Percentiles rank a stretch among this genome's conserved stretches.
Conservation (phyloP, 495 filamentous ascomycete genomes). For the Aspergillus nidulans region DNA sequence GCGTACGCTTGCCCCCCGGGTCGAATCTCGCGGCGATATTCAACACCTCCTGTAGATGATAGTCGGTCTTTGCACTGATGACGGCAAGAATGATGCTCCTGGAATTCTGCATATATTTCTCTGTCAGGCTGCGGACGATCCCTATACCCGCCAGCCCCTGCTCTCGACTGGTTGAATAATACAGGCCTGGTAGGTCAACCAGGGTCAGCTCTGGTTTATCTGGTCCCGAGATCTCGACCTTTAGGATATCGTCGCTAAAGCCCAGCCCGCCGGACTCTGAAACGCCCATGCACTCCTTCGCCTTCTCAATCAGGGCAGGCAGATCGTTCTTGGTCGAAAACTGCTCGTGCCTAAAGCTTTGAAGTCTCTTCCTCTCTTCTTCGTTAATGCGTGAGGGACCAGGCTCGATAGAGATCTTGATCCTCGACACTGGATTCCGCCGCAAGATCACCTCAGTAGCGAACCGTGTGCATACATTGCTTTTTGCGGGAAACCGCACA, state of each 20-base stretch:
- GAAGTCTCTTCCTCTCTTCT: conserved; percentile 12
- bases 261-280: conserved; percentile 19
- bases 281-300: conserved; percentile 49
- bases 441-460: conserved; percentile 59
- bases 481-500: conserved; percentile 63
- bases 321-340: conserved; percentile 29
- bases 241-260: conserved; percentile 60
- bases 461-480: conserved; percentile 63
- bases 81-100: conserved; percentile 63
- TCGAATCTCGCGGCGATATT: conserved; percentile 39
- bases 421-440: conserved; percentile 19
- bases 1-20: conserved; percentile 38
- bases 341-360: conserved; percentile 6
- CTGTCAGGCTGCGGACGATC: conserved; percentile 48
- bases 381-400: conserved; percentile 17
- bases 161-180: conserved; percentile 38
- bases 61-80: conserved; percentile 49
- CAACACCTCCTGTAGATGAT: conserved; percentile 48
- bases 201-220: conserved; percentile 57
- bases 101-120: conserved; percentile 53
- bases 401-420: conserved; percentile 45
- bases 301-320: conserved; percentile 40
- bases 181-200: conserved; percentile 64
- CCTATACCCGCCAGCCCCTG: conserved; percentile 26
- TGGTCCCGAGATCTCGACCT: conserved; percentile 59